Percentiles rank a stretch among this genome's conserved stretches.
These are phyloP conservation scores for Raddia distichophylla DNA, from an alignment of 176 grass and related monocot genomes.

Conservation along the genomic window DNA sequence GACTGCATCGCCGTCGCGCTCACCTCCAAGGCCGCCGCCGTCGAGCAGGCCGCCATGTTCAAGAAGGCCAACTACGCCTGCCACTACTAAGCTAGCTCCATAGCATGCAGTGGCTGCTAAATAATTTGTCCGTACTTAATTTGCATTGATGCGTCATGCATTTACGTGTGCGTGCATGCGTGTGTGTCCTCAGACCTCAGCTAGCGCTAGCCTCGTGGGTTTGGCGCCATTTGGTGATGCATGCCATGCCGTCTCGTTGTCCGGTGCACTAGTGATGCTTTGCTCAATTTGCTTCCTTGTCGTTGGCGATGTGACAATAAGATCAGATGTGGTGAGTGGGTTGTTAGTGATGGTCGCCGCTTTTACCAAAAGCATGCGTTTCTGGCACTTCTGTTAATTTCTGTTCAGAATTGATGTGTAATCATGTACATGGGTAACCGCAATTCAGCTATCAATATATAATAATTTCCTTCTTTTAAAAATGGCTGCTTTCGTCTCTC, in stretches of 20 bases:
- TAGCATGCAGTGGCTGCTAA: background rate
- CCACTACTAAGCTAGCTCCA: conserved; percentile 34
- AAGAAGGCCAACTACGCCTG: conserved; percentile 79
- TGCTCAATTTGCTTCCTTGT: conserved; percentile 2
- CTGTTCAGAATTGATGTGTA: background rate
- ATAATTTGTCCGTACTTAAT: conserved; percentile 24
- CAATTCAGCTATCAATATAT: background rate
- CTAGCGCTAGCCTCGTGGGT: background rate
- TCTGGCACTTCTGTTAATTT: background rate
- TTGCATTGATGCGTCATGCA: background rate
- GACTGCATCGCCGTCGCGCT: conserved; percentile 48
- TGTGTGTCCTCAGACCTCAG: background rate
- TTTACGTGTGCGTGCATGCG: background rate
- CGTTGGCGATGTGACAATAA: conserved; percentile 11
- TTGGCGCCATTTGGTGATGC: conserved; percentile 12
- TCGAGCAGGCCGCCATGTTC: conserved; percentile 71
- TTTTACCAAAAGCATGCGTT: background rate
- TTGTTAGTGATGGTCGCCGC: background rate
- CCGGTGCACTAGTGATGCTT: background rate
- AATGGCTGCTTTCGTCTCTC: background rate
- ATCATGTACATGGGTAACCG: background rate
- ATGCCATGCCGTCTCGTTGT: conserved; percentile 27
- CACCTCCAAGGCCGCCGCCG: conserved; percentile 62
- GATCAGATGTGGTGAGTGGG: background rate
- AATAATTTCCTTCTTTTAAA: background rate